phyloP scores from a whole-genome alignment of 371 early-diverging fungal species.

The Amoeboaphelidium protococcarum region DNA sequence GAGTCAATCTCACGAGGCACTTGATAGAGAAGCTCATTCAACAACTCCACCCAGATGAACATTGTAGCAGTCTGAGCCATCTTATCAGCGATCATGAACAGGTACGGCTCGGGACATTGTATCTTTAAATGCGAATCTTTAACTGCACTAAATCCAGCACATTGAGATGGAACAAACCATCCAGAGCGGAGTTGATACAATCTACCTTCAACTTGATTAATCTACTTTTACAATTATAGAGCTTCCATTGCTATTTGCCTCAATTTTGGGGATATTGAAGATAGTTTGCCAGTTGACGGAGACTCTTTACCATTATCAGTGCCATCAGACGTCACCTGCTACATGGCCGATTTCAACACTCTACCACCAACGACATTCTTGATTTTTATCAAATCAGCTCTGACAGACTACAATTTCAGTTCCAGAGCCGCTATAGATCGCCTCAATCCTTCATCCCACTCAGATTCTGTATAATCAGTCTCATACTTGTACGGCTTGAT shows the following conservation, averaged over 20 bases:
- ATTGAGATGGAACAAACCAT: neutral
- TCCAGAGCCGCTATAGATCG: constrained; percentile 44
- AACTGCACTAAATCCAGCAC: too few relatives aligned
- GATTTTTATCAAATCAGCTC: constrained; percentile 35
- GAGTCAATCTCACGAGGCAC: constrained; percentile 74
- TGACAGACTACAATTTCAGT: constrained; percentile 38
- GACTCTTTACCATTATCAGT: constrained; percentile 3
- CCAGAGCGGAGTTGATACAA: constrained; percentile 31
- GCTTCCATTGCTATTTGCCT: constrained; percentile 54
- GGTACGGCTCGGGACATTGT: constrained; percentile 77
- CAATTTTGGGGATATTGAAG: constrained; percentile 34
- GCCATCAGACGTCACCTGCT: constrained; percentile 10
- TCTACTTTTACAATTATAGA: constrained; percentile 36
- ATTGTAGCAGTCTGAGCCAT: constrained; percentile 65
- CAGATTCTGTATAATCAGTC: constrained; percentile 64
- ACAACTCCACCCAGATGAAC: constrained; percentile 82
- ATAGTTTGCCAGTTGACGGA: constrained; percentile 9
- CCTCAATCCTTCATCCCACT: constrained; percentile 69
- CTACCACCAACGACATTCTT: constrained; percentile 44
- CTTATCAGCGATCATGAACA: constrained; percentile 70
- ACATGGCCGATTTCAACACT: constrained; percentile 52
- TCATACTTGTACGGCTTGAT: constrained; percentile 95
- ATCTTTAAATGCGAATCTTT: constrained; percentile 47
- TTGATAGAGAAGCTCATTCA: constrained; percentile 92
- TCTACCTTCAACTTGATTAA: constrained; percentile 46